phyloP scores from a whole-genome alignment of 306 rosid species.

The Potentilla sterilis region DNA sequence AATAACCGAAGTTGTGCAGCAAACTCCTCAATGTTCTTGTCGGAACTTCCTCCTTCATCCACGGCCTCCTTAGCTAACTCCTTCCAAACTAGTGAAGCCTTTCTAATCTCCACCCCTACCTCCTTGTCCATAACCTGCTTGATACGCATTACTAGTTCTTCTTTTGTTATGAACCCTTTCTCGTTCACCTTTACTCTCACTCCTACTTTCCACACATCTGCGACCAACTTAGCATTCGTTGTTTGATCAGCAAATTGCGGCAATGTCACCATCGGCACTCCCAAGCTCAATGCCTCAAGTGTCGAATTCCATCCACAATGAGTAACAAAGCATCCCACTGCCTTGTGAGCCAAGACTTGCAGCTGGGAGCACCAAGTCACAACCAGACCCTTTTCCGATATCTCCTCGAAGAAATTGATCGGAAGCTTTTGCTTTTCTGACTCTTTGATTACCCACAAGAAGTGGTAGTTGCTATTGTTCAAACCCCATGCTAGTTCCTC shows the following conservation, averaged over 20 bases:
- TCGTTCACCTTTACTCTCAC: slow-evolving; percentile 21
- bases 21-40: slow-evolving; percentile 16
- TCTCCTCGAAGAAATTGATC: slow-evolving; percentile 14
- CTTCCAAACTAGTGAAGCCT: slow-evolving; percentile 11
- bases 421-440: slow-evolving; percentile 24
- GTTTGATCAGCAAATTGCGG: slow-evolving; percentile 32
- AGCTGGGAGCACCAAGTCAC: slow-evolving; percentile 32
- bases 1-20: neutral
- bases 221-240: slow-evolving; percentile 23
- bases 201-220: slow-evolving; percentile 25
- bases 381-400: slow-evolving; percentile 13
- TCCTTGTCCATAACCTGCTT: slow-evolving; percentile 21
- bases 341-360: slow-evolving; percentile 22
- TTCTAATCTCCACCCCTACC: neutral
- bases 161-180: slow-evolving; percentile 9
- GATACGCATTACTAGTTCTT: slow-evolving; percentile 5
- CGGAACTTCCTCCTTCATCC: slow-evolving; percentile 25
- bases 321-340: slow-evolving; percentile 30
- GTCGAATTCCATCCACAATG: slow-evolving; percentile 39
- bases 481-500: slow-evolving; percentile 22
- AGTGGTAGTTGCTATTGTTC: neutral
- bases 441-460: slow-evolving; percentile 31
- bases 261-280: slow-evolving; percentile 30
- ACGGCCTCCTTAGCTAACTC: slow-evolving; percentile 13
- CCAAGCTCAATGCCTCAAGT: slow-evolving; percentile 23